These are phyloP conservation scores for Buxus sempervirens DNA, from an alignment of 164 flowering plant species.

Conservation along the genomic window DNA sequence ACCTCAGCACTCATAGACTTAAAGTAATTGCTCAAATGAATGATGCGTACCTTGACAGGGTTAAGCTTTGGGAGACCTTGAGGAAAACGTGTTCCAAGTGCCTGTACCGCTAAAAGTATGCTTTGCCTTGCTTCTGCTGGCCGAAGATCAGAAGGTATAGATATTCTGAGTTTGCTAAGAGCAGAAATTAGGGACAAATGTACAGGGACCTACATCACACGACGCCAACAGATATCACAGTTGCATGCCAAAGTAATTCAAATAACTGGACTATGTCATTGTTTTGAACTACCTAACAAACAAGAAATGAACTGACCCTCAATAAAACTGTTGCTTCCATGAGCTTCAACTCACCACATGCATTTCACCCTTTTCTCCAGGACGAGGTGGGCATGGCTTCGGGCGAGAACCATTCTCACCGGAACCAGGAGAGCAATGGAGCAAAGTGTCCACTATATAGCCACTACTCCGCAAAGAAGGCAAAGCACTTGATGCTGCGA, in stretches of 20 bases:
- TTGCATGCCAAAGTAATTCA: constrained; percentile 6
- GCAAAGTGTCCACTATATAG: constrained; percentile 92
- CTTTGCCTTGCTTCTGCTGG: constrained; percentile 90
- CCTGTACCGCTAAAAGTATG: constrained; percentile 76
- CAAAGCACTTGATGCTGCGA: constrained; percentile 40
- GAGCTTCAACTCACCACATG: constrained; percentile 84
- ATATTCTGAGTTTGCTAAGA: constrained; percentile 73
- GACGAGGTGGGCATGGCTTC: constrained; percentile 86
- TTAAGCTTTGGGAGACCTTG: constrained; percentile 93
- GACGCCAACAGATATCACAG: constrained; percentile 4
- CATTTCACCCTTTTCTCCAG: constrained; percentile 98
- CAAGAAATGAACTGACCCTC: constrained; percentile 26
- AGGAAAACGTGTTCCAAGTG: constrained; percentile 70
- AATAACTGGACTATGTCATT: background rate
- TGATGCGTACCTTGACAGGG: constrained; percentile 73
- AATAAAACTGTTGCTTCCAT: constrained; percentile 27
- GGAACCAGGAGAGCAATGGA: constrained; percentile 79
- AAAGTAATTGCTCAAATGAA: background rate
- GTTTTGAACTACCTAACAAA: constrained; percentile 16
- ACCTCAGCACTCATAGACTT: background rate
- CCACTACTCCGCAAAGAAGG: constrained; percentile 55
- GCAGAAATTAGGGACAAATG: constrained; percentile 81
- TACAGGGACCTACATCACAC: constrained; percentile 75
- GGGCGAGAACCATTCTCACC: constrained; percentile 83
- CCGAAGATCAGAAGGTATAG: constrained; percentile 84